Percentiles rank a stretch among this genome's conserved stretches.
Evolutionary conservation across 2,329 filamentous ascomycete genomes (phyloP).

Genomic region (Lomentospora prolificans): DNA sequence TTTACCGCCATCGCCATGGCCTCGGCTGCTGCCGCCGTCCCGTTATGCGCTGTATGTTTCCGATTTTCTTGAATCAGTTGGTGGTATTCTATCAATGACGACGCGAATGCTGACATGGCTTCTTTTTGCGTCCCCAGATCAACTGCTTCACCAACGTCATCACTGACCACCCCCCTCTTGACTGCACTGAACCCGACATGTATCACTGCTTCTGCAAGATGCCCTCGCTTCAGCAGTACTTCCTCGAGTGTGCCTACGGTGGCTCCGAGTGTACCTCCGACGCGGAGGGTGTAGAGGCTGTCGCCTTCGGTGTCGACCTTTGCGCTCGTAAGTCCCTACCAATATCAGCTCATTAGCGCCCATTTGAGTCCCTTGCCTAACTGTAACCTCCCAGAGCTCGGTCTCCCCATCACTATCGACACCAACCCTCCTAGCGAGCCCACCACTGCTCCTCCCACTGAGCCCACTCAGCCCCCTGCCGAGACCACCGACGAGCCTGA

Average conservation of each 20-base stretch:
- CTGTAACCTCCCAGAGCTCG: neutral
- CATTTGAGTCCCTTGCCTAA: neutral
- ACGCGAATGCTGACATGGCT: neutral
- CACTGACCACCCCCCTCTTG: constrained; percentile 18
- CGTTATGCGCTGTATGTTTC: constrained; percentile 12
- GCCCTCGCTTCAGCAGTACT: constrained; percentile 15
- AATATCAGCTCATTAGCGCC: neutral
- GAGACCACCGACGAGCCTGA: neutral
- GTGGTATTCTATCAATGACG: neutral
- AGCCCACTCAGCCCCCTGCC: neutral
- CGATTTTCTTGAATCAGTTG: neutral
- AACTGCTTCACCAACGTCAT: constrained; percentile 19
- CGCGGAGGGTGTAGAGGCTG: constrained; percentile 10
- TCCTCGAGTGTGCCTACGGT: constrained; percentile 15
- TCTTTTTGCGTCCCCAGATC: constrained; percentile 6
- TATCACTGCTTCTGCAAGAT: constrained; percentile 22
- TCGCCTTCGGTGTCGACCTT: constrained; percentile 17
- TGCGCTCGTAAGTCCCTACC: constrained; percentile 19
- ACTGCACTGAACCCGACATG: constrained; percentile 20
- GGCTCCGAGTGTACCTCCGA: constrained; percentile 8
- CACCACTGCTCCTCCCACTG: neutral
- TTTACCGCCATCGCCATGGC: constrained; percentile 10
- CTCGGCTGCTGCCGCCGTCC: constrained; percentile 10
- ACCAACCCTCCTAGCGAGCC: neutral
- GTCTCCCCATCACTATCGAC: constrained; percentile 5